phyloP scores from a whole-genome alignment of 2,329 filamentous ascomycete species.

The Talaromyces sp. region DNA sequence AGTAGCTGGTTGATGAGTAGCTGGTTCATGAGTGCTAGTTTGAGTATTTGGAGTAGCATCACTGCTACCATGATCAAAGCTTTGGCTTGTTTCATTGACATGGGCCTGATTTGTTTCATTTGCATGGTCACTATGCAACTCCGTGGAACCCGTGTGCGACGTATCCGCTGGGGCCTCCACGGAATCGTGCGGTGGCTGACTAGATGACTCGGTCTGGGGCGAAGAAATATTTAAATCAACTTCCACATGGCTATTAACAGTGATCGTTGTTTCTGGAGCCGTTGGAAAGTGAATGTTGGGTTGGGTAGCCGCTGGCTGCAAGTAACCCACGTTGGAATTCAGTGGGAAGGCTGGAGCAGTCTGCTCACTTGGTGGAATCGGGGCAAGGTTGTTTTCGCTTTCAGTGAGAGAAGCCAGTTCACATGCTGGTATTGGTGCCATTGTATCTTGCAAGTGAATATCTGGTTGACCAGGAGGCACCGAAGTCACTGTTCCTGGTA shows the following conservation, averaged over 20 bases:
- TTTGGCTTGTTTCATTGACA: background rate
- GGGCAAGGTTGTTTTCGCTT: background rate
- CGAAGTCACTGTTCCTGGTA: background rate
- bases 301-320: background rate
- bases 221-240: background rate
- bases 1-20: background rate
- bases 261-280: background rate
- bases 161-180: background rate
- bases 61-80: background rate
- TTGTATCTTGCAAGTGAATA: background rate
- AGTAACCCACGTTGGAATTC: background rate
- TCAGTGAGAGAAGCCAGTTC: background rate
- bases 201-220: background rate
- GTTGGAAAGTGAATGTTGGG: background rate
- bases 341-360: background rate
- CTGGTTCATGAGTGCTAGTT: background rate
- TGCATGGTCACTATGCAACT: too few relatives aligned
- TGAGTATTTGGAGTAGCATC: background rate
- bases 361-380: slow-evolving; percentile 6
- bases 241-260: background rate
- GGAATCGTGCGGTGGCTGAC: background rate
- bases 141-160: background rate
- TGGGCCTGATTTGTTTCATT: background rate
- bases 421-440: slow-evolving; percentile 6
- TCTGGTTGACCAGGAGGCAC: background rate